A percentile compares a stretch with the other conserved stretches of the same genome.
These are phyloP conservation scores for Lentinula lateritia DNA, from an alignment of 768 basidiomycete genomes.

Conservation along the genomic window DNA sequence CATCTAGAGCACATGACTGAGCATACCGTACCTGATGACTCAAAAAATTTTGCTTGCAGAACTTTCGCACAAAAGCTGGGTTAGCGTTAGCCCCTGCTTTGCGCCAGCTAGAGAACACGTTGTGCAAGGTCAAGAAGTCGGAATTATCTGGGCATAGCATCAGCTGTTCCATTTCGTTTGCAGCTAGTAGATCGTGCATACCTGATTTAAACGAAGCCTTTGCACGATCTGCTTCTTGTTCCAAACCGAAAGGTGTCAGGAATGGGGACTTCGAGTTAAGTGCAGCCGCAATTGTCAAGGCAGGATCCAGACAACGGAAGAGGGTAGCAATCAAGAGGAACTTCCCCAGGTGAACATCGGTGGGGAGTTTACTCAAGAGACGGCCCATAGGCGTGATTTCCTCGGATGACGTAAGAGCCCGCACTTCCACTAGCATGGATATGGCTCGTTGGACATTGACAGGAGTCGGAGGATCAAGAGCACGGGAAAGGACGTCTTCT, in stretches of 20 bases:
- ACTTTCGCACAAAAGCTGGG: slow-evolving; percentile 51
- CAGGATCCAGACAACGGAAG: slow-evolving; percentile 90
- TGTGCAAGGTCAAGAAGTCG: slow-evolving; percentile 91
- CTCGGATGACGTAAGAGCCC: slow-evolving; percentile 78
- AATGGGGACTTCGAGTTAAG: slow-evolving; percentile 94
- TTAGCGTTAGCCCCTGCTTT: slow-evolving; percentile 57
- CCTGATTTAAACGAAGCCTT: slow-evolving; percentile 76
- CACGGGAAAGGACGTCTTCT: slow-evolving; percentile 82
- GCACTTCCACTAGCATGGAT: slow-evolving; percentile 84
- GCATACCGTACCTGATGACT: slow-evolving; percentile 64
- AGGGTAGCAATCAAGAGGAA: slow-evolving; percentile 80
- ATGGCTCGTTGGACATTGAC: slow-evolving; percentile 90
- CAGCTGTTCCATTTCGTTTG: slow-evolving; percentile 1
- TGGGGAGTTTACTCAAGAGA: slow-evolving; percentile 85
- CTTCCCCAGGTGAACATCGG: slow-evolving; percentile 95
- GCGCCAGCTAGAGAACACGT: slow-evolving; percentile 87
- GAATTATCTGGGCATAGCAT: slow-evolving; percentile 62
- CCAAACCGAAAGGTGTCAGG: slow-evolving; percentile 80
- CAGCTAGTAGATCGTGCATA: slow-evolving; percentile 18
- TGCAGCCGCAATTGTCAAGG: slow-evolving; percentile 92
- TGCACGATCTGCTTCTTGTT: slow-evolving; percentile 80
- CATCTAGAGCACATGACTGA: background rate
- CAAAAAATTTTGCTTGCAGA: slow-evolving; percentile 75
- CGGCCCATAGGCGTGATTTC: slow-evolving; percentile 95
- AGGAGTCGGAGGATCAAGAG: slow-evolving; percentile 82